Evolutionary conservation across 176 grass and related monocot genomes (phyloP).

Genomic region (Oryza glumipatula): DNA sequence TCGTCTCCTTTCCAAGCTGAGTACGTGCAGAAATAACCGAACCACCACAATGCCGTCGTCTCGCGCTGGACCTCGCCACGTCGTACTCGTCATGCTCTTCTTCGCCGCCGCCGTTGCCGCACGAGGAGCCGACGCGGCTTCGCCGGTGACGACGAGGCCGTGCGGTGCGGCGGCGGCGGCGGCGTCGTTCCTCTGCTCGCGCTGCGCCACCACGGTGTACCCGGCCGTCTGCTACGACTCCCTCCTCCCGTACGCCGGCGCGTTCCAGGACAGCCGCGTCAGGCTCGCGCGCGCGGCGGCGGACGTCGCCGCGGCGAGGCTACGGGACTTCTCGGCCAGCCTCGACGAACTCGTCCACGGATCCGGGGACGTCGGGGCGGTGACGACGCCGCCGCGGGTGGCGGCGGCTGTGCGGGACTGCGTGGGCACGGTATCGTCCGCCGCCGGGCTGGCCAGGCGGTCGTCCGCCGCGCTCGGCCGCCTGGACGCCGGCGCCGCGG

Average conservation of each 20-base stretch:
- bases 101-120: too few species aligned
- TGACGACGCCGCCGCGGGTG: neutral
- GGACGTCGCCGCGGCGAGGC: constrained; percentile 25
- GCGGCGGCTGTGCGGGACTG: constrained; percentile 49
- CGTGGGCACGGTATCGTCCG: constrained; percentile 29
- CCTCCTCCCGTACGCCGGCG: constrained; percentile 42
- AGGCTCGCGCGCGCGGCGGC: constrained; percentile 56
- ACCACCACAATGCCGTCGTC: too few species aligned
- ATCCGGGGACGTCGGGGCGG: neutral
- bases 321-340: constrained; percentile 30
- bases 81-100: too few species aligned
- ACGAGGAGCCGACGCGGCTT: too few species aligned
- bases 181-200: constrained; percentile 35
- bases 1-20: too few species aligned
- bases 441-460: neutral
- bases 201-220: constrained; percentile 47
- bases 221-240: constrained; percentile 44
- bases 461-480: too few species aligned
- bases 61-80: too few species aligned
- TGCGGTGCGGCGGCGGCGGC: neutral
- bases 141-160: neutral
- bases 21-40: too few species aligned
- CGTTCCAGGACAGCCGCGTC: constrained; percentile 39
- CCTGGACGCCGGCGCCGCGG: too few species aligned
- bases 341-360: constrained; percentile 9